Base-by-base conservation (phyloP, 768 basidiomycete species). In the Podaxis sp. region DNA sequence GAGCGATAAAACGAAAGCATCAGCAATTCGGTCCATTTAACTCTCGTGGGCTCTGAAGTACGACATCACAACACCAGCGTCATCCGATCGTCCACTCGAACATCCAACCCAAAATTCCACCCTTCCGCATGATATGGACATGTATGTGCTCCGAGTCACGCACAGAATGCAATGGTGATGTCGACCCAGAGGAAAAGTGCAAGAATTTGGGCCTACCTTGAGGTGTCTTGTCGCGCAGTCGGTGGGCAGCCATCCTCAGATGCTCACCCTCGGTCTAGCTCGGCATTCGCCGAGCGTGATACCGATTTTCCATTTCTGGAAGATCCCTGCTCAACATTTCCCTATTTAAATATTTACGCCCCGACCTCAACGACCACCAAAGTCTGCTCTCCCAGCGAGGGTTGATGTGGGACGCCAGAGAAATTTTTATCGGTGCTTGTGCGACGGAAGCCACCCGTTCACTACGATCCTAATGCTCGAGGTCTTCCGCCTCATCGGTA, bases 101-200 rank as follows among this genome's bases (percentile, higher is more conserved):
- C 77, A 85, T 84, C 83, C 82, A 83, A 53, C 81, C 69, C 59
- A 54, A 63, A 71, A 70, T 38, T 59, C 63, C 26, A 57, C n/a
- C 55, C 44, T 57, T 46, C 39, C 57, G 51, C 48, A 59, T 63
- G 66, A 68, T 61, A 63, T 52, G 36, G 36, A 8, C 26, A 63
- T 38, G 33, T 15, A 28, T 28, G 44, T 8, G 48, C 42, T 46
- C 52, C 36, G 7, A 24, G 26, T 39, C 28, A 38, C n/a, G n/a
- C 46, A 36, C 4, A 17, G 55, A 57, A 53, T 6, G 46, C 39
- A 46, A 39, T 51, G 19, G 48, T 42, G 52, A 57, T 54, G 52
- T 1, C 19, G 49, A 55, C 30, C 42, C 36, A 26, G 30, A 38
- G 56, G 52, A 51, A 30, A 28, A 28, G 36, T 48, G 56, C 56